Evolutionary conservation across 2,329 filamentous ascomycete genomes (phyloP), one percentile per base, ranked within the genome.

Genomic region (Sarocladiaceae sp.): DNA sequence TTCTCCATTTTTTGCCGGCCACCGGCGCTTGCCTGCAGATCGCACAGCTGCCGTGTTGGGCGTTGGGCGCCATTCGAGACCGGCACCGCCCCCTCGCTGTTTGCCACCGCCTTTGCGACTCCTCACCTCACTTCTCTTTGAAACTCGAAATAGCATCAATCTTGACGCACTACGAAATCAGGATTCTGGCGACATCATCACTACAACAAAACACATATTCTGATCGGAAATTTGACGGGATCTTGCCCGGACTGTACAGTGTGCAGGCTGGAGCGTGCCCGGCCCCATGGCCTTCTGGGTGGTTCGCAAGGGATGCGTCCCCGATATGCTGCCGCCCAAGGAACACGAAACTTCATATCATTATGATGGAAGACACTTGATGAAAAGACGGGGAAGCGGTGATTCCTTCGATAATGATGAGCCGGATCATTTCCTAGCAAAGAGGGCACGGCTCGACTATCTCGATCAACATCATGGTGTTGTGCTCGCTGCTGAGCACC

Each of bases 221-320:
- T 33, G 40, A 26, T n/a, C 22, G 17, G 15, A 4, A 29, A 26
- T 46, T 5, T 42, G 37, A 7, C 18, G 22, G 37, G 18, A 10
- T 10, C 29, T 33, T 33, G 29, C 29, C 8, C 11, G 7, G 22
- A 23, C 4, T 5, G 37, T 13, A n/a, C 11, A 23, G 6, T 8
- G 5, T 10, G 10, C 11, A 26, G 40, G 40, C 22, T 33, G 44
- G n/a, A 17, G 44, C 28, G 26, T 17, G 36, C 18, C 31, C 20
- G 29, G 51, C 22, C 17, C 35, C 25, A 54, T 68, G 67, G 65
- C 62, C 61, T 72, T 65, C 62, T 70, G 65, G 71, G 66, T 70
- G 39, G 31, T 54, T 25, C 33, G 53, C 23, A 50, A 36, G 35
- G 53, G 53, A 25, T 31, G 40, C 40, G 18, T 37, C 40, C 44